These are phyloP conservation scores for Gelatoporia subvermispora DNA, from an alignment of 768 basidiomycete genomes.

Conservation along the genomic window DNA sequence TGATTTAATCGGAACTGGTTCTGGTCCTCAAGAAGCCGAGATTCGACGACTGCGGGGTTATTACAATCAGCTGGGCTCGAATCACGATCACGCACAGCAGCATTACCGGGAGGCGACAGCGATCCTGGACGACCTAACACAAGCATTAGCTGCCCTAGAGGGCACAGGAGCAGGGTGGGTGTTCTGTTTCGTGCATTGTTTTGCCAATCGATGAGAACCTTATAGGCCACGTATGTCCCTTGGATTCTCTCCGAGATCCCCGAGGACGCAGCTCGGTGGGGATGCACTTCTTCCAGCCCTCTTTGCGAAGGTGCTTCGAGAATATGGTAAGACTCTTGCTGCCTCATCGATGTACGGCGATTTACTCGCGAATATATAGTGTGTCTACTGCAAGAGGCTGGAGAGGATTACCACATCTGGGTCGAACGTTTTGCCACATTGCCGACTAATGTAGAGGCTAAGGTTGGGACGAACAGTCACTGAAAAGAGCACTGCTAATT, in stretches of 20 bases:
- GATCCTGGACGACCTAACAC: conserved; percentile 61
- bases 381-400: conserved; percentile 57
- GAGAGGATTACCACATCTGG: conserved; percentile 46
- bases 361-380: conserved; percentile 33
- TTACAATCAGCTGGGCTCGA: conserved; percentile 37
- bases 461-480: conserved; percentile 35
- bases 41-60: conserved; percentile 53
- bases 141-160: conserved; percentile 49
- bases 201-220: neutral
- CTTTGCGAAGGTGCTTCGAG: conserved; percentile 56
- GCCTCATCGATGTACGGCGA: neutral
- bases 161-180: conserved; percentile 37
- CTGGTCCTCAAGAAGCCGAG: conserved; percentile 55
- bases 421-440: conserved; percentile 55
- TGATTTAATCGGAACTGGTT: conserved; percentile 39
- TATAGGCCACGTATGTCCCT: conserved; percentile 14
- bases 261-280: conserved; percentile 17
- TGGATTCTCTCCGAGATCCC: conserved; percentile 12
- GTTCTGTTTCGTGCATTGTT: neutral
- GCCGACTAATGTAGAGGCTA: conserved; percentile 51
- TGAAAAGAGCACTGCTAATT: no score
- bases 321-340: conserved; percentile 50
- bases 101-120: conserved; percentile 52
- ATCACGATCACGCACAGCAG: conserved; percentile 42
- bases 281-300: conserved; percentile 59